Base-by-base conservation (phyloP, 208 protist species). In the Herpetomonas samuelpessoai region DNA sequence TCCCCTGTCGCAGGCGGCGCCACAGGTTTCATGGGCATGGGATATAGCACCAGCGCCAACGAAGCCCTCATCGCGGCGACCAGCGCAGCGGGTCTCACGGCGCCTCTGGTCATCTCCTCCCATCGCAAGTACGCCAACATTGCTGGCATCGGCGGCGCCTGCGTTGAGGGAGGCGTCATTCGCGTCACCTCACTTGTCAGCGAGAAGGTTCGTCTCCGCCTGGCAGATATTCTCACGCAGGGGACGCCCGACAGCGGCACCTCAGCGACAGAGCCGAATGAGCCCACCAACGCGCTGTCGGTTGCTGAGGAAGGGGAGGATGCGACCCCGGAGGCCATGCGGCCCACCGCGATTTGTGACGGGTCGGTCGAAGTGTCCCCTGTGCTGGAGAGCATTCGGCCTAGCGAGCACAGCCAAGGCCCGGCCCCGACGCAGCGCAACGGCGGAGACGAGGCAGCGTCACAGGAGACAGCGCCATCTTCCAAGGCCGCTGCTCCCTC, bases 101-200 rank as follows among this genome's bases (percentile, higher is more conserved):
- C 77, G 25, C 83, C 83, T 30, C 64, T 89, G 26, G 41, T 89
- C 31, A 56, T 83, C 26, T 60, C 76, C 12, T 78, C 79, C 3
- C 76, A 86, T 54, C 76, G 79, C 22, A 70, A 57, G 38, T 86
- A 83, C 62, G 74, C 65, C 35, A 89, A 70, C 52, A 14, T 86
- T 19, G 68, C 57, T 14, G 79, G 83, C 35, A 81, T 89, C 30
- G 83, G 83, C 26, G 69, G 67, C 50, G 73, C 79, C 14, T 86
- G 74, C 57, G 67, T 83, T n/a, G 70, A 79, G 58, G 79, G 69
- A 49, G 76, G 83, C 14, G 58, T 74, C 9, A 65, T 83, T 44
- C 73, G 79, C 3, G 73, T 89, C 31, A 66, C 79, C 3, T 70
- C 79, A 10, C 73, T 89, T 19, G 50, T 71, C 35, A 59, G 54